phyloP scores from a whole-genome alignment of 2,329 filamentous ascomycete species.

The Pseudovirgaria hyperparasitica region DNA sequence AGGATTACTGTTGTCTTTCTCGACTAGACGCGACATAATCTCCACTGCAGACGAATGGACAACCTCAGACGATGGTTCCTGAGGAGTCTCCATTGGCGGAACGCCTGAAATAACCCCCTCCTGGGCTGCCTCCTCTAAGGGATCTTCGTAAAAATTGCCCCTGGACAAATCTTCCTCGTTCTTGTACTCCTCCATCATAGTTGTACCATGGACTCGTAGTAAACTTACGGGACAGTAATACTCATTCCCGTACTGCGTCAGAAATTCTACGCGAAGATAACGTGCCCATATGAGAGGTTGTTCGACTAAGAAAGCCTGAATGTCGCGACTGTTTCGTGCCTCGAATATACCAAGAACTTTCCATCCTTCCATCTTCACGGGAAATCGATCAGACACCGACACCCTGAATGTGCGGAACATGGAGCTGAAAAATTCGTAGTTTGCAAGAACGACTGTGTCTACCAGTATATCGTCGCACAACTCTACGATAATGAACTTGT shows the following conservation, averaged over 20 bases:
- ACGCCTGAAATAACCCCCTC: constrained; percentile 23
- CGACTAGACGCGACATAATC: too few species aligned
- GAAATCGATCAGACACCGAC: constrained; percentile 89
- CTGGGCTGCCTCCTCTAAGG: constrained; percentile 32
- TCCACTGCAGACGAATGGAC: too few species aligned
- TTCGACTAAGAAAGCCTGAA: constrained; percentile 88
- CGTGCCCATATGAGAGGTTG: constrained; percentile 93
- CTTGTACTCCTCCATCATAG: constrained; percentile 89
- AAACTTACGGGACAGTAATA: constrained; percentile 92
- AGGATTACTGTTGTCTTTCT: too few species aligned
- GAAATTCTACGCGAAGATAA: constrained; percentile 81
- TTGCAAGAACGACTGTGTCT: constrained; percentile 92
- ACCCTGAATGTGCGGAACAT: constrained; percentile 86
- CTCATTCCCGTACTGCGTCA: constrained; percentile 90
- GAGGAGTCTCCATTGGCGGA: too few species aligned
- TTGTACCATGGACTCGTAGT: constrained; percentile 80
- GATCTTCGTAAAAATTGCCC: constrained; percentile 48
- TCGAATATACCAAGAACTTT: constrained; percentile 78
- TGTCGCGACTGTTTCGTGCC: constrained; percentile 81
- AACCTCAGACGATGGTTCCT: too few species aligned
- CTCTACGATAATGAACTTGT: constrained; percentile 92
- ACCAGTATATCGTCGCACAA: constrained; percentile 77
- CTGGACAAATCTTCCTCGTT: constrained; percentile 62
- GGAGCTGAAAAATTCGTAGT: constrained; percentile 98
- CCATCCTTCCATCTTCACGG: constrained; percentile 87